Base-by-base conservation (phyloP, 1,284 basidiomycete genomes). In the Schizophyllum amplum region DNA sequence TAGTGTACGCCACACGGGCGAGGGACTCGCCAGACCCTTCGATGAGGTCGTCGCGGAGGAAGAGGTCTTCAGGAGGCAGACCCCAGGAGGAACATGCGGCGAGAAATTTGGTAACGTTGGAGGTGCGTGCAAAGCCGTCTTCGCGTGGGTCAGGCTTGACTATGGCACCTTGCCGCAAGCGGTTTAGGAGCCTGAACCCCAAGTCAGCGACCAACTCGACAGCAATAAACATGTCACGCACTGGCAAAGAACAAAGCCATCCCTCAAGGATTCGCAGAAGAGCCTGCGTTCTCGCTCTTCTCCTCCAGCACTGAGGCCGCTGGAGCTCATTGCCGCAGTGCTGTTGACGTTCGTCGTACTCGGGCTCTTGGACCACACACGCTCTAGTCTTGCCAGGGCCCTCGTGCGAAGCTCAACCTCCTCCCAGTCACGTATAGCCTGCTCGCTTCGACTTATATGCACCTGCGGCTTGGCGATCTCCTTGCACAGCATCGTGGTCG, bases 171-270 rank as follows among this genome's bases (percentile, higher is more conserved):
- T 24, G 48, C 53, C 80, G 76, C 54, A 88, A 76, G 67, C 85
- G 87, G 73, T 90, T 91, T 74, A 89, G 77, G 57, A 89, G 74
- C 63, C 88, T 91, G 65, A 52, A 50, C 60, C 51, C 13, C 24
- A 27, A 26, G 50, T 66, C 63, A 52, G 65, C 55, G 53, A 55
- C 27, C 24, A 47, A 50, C 33, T 49, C 58, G 58, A 78, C 59
- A 25, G 26, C 27, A 33, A 52, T 48, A 55, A 50, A 63, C 51
- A 57, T 51, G 54, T 61, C 55, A 84, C 86, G 73, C 67, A 93
- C 92, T 91, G 86, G 82, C 91, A 94, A 22, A 95, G 78, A 24
- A 94, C 80, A 68, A 86, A 88, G 1, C 92, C 92, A 73, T 95
- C 92, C 63, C 83, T 74, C 59, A 94, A 68, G 1, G 87, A 84